Base-by-base conservation (phyloP, 129 eudicot species). In the Lactuca sativa region DNA sequence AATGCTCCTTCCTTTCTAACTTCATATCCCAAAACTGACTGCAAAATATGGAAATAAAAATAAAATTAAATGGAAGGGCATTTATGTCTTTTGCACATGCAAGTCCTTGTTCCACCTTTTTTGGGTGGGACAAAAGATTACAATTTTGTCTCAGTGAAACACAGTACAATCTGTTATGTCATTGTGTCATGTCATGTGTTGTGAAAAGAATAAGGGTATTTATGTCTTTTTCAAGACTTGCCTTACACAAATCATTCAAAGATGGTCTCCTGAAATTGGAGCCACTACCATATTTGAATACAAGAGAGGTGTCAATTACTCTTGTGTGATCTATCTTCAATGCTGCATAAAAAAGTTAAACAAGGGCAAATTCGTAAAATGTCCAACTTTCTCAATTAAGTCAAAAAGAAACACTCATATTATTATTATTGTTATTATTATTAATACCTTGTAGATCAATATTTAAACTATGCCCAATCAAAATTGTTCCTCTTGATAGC, bases 391-490 rank as follows among this genome's bases (percentile, higher is more conserved):
- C 30, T 25, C 2, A 25, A 25, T 25, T 25, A 25, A 25, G 2
- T 25, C 1, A 25, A 25, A 25, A 47, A 47, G 15, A 3, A 47
- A 47, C 44, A 47, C 38, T 36, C 38, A 36, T 4, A 36, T 36
- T 34, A 3, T 34, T 18, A 18, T 18, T 18, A 18, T 0, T 25
- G 1, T 25, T 25, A 25, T 25, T 25, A 25, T 25, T 25, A 25
- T 25, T 25, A 25, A 71, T 71, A 89, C 98, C 96, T 78, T 67
- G 85, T 74, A 92, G 77, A 81, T 92, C 98, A 57, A 86, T 89
- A 38, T 84, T 81, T 59, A 89, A 73, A 78, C 98, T 85, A 82
- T 92, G 98, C 52, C 98, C 98, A 30, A 86, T 88, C 71, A 92
- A 81, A 59, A 89, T 86, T 31, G 88, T 79, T 36, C 95, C 96